Evolutionary conservation across 192 early-diverging fungal genomes (phyloP), one percentile per base, ranked within the genome.

Genomic region (Backusella macrospora): DNA sequence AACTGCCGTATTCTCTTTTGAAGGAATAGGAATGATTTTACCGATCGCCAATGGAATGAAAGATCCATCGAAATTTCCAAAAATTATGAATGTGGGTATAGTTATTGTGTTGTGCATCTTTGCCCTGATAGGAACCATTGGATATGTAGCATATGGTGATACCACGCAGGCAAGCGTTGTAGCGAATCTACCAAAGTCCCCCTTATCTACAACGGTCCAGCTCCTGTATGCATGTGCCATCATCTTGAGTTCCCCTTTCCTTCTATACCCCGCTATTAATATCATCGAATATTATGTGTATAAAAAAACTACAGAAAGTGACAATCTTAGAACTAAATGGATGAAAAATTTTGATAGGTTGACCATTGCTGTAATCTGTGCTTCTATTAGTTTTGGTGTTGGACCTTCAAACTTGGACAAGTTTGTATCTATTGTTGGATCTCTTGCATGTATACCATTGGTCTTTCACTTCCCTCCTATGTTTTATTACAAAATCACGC

Each of bases 181-280:
- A 52, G 81, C 92, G 47, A 94, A 95, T 79, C 73, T 96, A 49
- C 93, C 94, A 71, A 42, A 81, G 78, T 23, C 15, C 2, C 37
- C 45, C 7, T 82, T 88, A 70, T 88, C 90, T 3, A 72, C 80
- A 64, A 78, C 83, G 45, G 81, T 95, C 70, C 92, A 96, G 77
- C 79, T 95, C 73, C 75, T 94, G 6, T 96, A 96, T 80, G 88
- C 91, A 49, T 77, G 94, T 48, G 93, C 94, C 52, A 96, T 96
- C 67, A 89, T 95, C 77, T 85, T 96, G 47, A 92, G 91, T 26
- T 59, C 47, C 26, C 76, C 76, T 21, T 71, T 72, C 65, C 88
- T 90, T 71, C 81, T 95, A 62, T 96, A 93, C 75, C 94, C 95
- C 3, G 89, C 91, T 26, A 89, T 93, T 66, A 83, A 86, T 34